Evolutionary conservation across 345 rosid genomes (phyloP), one percentile per base, ranked within the genome.

Genomic region (Gossypium mustelinum): DNA sequence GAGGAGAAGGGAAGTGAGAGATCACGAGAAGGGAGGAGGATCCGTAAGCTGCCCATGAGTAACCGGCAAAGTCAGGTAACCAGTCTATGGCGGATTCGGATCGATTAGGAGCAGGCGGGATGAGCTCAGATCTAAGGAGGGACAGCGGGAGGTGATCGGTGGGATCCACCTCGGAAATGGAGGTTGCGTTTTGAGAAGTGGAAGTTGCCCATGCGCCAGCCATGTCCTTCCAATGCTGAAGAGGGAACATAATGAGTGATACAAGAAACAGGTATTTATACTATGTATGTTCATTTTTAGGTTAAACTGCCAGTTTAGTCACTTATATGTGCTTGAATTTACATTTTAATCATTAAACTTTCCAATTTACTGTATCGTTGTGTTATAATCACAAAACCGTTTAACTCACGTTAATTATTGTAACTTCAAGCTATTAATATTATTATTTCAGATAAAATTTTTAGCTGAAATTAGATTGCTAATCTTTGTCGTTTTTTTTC

Each of bases 11-110:
- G 44, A 94, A 79, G 84, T 94, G 98, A 52, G 97, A 89, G 78
- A 94, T 85, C 68, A 92, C 91, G 20, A 92, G 84, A 70, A 94
- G 92, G 68, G 97, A 87, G 74, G 97, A 94, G 13, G 97, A 97
- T 20, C 97, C 97, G 77, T 92, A 94, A 12, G 97, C 97, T 52
- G 89, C 86, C 97, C 98, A 94, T 85, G 98, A 86, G 92, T 88
- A 83, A 79, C 97, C 94, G 27, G 86, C 81, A 71, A 88, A 89
- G 73, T 90, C 97, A 9, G 97, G 92, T 50, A 94, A 78, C 97
- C 96, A 92, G 78, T 94, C 98, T 78, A 90, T 78, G 80, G 93
- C 78, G 61, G 89, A 88, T 11, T 78, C 54, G 29, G 91, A 89
- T 76, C 84, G 86, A 56, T 83, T 85, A 29, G 97, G 94, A 50